phyloP scores from a whole-genome alignment of 2,329 filamentous ascomycete genomes.

The Fusarium sublunatum region DNA sequence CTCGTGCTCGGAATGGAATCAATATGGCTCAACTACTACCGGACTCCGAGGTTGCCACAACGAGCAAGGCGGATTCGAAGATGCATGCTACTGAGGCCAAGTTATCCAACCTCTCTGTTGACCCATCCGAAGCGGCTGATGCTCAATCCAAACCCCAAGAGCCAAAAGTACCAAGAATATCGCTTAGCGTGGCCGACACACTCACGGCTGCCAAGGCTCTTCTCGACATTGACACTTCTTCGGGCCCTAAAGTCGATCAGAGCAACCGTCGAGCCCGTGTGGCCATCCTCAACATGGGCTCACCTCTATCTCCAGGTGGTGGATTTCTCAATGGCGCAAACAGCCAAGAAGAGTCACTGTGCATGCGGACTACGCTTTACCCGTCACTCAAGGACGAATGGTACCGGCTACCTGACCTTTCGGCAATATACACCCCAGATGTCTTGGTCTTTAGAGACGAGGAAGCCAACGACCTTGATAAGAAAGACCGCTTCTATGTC shows the following conservation, averaged over 20 bases:
- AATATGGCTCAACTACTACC: conserved; percentile 60
- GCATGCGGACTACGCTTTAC: conserved; percentile 68
- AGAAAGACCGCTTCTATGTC: conserved; percentile 66
- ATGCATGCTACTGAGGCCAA: neutral
- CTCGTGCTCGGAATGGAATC: conserved; percentile 66
- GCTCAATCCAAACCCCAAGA: neutral
- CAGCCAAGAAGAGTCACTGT: conserved; percentile 71
- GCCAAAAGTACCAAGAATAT: conserved; percentile 50
- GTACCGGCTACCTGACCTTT: conserved; percentile 69
- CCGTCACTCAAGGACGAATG: conserved; percentile 67
- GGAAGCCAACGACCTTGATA: conserved; percentile 50
- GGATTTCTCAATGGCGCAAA: conserved; percentile 70
- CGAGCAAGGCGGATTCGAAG: neutral
- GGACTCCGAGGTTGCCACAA: neutral
- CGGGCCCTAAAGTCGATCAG: conserved; percentile 7
- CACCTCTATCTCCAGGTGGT: conserved; percentile 69
- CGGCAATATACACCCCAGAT: conserved; percentile 67
- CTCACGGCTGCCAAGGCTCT: conserved; percentile 60
- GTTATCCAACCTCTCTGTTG: conserved; percentile 28
- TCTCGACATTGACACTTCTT: conserved; percentile 3
- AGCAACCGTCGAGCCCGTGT: conserved; percentile 50
- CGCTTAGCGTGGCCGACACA: conserved; percentile 62
- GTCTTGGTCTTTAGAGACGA: conserved; percentile 66
- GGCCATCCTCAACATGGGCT: conserved; percentile 72
- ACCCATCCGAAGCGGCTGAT: neutral